A percentile compares a stretch with the other conserved stretches of the same genome.
These are phyloP conservation scores for Lipomyces kockii DNA, from an alignment of 805 yeast genomes.

Conservation along the genomic window DNA sequence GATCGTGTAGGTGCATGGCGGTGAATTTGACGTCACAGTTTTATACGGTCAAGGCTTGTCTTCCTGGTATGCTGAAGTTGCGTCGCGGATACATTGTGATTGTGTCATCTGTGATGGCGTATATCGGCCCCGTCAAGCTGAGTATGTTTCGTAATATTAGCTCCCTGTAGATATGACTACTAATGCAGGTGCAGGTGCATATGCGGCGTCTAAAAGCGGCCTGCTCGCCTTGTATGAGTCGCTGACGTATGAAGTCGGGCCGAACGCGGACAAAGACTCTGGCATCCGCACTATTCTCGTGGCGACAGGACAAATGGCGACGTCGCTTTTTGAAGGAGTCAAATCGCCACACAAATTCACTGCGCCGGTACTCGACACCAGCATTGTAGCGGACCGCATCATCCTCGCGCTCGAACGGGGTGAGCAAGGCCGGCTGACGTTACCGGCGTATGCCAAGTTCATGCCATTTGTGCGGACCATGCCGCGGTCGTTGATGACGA, in stretches of 20 bases:
- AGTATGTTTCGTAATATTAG: conserved; percentile 37
- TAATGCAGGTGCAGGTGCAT: conserved; percentile 52
- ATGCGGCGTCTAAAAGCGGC: conserved; percentile 90
- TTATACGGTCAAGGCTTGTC: conserved; percentile 67
- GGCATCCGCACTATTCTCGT: conserved; percentile 73
- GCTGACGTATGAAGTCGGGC: conserved; percentile 68
- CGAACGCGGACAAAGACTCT: conserved; percentile 47
- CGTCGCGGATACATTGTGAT: conserved; percentile 79
- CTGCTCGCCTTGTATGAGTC: conserved; percentile 83
- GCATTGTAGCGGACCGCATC: conserved; percentile 64
- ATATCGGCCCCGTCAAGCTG: conserved; percentile 80
- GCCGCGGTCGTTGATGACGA: conserved; percentile 71
- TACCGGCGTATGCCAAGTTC: conserved; percentile 77
- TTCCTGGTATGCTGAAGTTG: conserved; percentile 69
- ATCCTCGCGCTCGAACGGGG: conserved; percentile 64
- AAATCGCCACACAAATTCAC: conserved; percentile 69
- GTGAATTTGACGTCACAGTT: conserved; percentile 75
- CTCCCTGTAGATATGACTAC: background rate
- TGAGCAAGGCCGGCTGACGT: conserved; percentile 66
- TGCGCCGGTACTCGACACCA: conserved; percentile 82
- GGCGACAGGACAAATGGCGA: conserved; percentile 85
- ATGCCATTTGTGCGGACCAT: conserved; percentile 71
- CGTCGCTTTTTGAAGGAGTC: conserved; percentile 73
- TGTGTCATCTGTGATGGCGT: conserved; percentile 82
- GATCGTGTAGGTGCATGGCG: conserved; percentile 53